Percentiles rank a stretch among this genome's conserved stretches.
Conservation (phyloP, 192 early-diverging fungal genomes). For the Funneliformis mosseae region DNA sequence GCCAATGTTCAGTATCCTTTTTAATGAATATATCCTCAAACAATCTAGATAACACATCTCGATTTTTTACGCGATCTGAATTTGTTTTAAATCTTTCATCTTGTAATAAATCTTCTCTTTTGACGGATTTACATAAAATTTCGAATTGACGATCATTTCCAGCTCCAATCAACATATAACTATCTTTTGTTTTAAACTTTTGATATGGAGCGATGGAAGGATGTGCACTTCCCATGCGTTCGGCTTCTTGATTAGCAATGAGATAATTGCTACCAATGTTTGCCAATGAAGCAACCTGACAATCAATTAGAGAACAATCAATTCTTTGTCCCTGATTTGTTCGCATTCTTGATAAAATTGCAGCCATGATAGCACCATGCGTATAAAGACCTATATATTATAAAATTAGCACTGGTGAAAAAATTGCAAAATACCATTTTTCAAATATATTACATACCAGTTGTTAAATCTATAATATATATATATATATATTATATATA, state of each 20-base stretch:
- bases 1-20: constrained; percentile 62
- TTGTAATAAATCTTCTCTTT: constrained; percentile 45
- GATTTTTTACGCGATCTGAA: constrained; percentile 70
- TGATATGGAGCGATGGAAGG: constrained; percentile 94
- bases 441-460: constrained; percentile 39
- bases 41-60: constrained; percentile 61
- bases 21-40: constrained; percentile 54
- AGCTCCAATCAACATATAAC: constrained; percentile 84
- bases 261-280: constrained; percentile 91
- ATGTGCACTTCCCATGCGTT: constrained; percentile 86
- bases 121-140: constrained; percentile 62
- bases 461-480: constrained; percentile 58
- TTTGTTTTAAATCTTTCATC: constrained; percentile 70
- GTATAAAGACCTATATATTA: constrained; percentile 71
- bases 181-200: constrained; percentile 76
- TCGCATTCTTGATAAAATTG: constrained; percentile 65
- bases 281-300: constrained; percentile 83
- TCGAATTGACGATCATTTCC: constrained; percentile 88
- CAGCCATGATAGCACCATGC: constrained; percentile 89
- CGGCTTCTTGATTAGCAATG: constrained; percentile 78
- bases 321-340: constrained; percentile 81
- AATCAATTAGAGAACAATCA: constrained; percentile 87
- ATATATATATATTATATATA: neutral
- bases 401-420: neutral
- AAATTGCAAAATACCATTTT: neutral